Evolutionary conservation across 2,329 filamentous ascomycete genomes (phyloP), one percentile per base, ranked within the genome.

Genomic region (Fusarium longipes): DNA sequence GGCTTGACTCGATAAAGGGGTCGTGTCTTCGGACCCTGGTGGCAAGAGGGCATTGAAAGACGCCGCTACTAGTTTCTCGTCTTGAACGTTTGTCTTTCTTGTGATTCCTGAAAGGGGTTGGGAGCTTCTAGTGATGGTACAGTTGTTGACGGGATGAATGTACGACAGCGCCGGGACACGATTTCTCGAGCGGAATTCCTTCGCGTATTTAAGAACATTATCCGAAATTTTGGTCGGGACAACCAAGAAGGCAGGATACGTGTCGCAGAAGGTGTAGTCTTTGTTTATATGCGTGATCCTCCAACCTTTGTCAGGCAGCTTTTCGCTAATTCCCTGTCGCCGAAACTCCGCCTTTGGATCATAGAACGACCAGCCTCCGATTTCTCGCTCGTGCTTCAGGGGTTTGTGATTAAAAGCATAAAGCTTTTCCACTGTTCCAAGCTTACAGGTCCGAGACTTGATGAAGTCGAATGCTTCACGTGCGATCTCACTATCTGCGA

Each of bases 131-230:
- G 95, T 97, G 67, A 99, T 97, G 24, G 94, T 96, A 78, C 96
- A 98, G 77, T 97, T 97, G 77, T 98, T 99, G 73, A 97, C 85
- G 0, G 93, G 93, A 77, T 99, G 96, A n/a, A 97, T 87, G 78
- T 99, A 99, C 22, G 93, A 93, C 36, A 99, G 82, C 5, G 90
- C 91, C 3, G 96, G 96, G 77, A 99, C 94, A 62, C 96, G 90
- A 66, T 91, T 89, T 61, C 94, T 88, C 1, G 96, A 98, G 50
- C 96, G 91, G 79, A 97, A 98, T 65, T 89, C 87, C 60, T 90
- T 91, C 25, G 94, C 96, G 76, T 99, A 97, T 75, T 97, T 97
- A 48, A 99, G 86, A 45, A 95, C 93, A 74, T 96, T 97, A 79
- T 99, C 96, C n/a, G 95, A 98, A 70, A 99, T 97, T 59, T 87